Evolutionary conservation across 805 yeast genomes (phyloP).

Genomic region (Candida nanaspora): DNA sequence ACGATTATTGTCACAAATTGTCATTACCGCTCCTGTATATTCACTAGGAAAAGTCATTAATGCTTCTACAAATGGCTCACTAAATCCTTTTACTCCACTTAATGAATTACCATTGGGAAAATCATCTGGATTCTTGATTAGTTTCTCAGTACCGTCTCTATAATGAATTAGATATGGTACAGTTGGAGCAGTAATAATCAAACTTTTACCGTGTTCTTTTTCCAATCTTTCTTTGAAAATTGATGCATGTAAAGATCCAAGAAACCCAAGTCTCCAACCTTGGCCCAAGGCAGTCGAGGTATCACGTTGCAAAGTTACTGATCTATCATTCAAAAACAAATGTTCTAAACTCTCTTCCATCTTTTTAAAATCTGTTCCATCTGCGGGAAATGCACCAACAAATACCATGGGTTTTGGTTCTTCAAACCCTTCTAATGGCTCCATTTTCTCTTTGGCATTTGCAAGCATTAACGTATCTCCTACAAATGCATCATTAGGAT

Average conservation of each 20-base stretch:
- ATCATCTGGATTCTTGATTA: constrained; percentile 86
- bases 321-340: constrained; percentile 83
- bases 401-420: constrained; percentile 98
- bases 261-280: constrained; percentile 95
- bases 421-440: constrained; percentile 89
- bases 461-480: constrained; percentile 82
- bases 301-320: constrained; percentile 83
- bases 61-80: constrained; percentile 87
- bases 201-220: constrained; percentile 88
- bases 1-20: constrained; percentile 75
- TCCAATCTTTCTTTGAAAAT: constrained; percentile 89
- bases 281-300: constrained; percentile 93
- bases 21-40: constrained; percentile 79
- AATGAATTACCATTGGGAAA: constrained; percentile 60
- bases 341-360: constrained; percentile 88
- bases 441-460: constrained; percentile 44
- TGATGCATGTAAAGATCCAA: constrained; percentile 92
- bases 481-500: constrained; percentile 75
- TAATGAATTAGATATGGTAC: constrained; percentile 83
- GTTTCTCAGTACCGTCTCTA: constrained; percentile 53
- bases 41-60: constrained; percentile 88
- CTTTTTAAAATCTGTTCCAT: constrained; percentile 81
- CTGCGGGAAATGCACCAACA: constrained; percentile 97
- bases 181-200: constrained; percentile 91
- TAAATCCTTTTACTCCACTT: constrained; percentile 39